Percentiles rank a stretch among this genome's conserved stretches.
These are phyloP conservation scores for Tetradesmus obliquus DNA, from an alignment of 139 green algal species.

Conservation along the genomic window DNA sequence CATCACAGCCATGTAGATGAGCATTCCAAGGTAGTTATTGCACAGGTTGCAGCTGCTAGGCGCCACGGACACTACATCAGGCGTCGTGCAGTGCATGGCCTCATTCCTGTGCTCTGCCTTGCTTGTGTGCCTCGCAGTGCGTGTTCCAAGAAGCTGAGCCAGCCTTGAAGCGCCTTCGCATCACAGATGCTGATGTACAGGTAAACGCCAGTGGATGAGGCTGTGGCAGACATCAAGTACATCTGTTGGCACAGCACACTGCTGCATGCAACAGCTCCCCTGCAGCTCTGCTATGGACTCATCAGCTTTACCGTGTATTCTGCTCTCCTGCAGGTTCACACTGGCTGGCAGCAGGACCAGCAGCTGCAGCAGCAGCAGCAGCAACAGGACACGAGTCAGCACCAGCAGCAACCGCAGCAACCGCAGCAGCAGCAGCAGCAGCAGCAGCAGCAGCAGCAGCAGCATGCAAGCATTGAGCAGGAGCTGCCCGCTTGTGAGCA, in stretches of 20 bases:
- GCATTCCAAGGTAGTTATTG: neutral
- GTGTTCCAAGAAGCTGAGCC: slow-evolving; percentile 12
- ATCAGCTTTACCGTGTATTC: too few relatives aligned
- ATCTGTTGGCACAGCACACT: neutral
- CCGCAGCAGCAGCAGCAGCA: slow-evolving; percentile 37
- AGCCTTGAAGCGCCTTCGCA: slow-evolving; percentile 20
- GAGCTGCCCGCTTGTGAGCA: neutral
- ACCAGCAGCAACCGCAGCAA: neutral
- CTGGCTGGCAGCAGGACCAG: neutral
- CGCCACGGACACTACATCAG: neutral
- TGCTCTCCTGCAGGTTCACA: neutral
- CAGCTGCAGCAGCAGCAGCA: neutral
- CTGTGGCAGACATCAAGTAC: neutral
- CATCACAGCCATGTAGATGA: neutral
- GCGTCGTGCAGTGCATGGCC: neutral
- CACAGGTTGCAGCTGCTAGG: neutral
- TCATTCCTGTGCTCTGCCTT: neutral
- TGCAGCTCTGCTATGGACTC: neutral
- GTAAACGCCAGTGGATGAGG: neutral
- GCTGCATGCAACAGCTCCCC: neutral
- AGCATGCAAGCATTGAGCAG: neutral
- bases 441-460: neutral
- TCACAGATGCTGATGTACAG: neutral
- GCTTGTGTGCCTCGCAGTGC: neutral
- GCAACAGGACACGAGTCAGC: neutral